Percentiles rank a stretch among this genome's conserved stretches.
phyloP scores from a whole-genome alignment of 805 yeast species.

The Kuraishia cidri region DNA sequence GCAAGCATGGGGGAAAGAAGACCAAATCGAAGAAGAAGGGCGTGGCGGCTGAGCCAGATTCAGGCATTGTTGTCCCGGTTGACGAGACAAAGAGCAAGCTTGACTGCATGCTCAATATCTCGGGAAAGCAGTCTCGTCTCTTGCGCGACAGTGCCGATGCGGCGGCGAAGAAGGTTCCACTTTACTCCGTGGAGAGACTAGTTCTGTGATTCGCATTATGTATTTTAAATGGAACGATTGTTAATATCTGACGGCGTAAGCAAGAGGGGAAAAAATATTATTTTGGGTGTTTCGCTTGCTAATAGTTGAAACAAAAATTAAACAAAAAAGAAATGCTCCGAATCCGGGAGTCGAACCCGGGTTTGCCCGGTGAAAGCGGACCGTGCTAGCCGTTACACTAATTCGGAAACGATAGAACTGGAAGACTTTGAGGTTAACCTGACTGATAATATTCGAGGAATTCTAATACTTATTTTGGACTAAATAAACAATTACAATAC shows the following conservation, averaged over 20 bases:
- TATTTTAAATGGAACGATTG: too few relatives aligned
- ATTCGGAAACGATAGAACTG: constrained; percentile 36
- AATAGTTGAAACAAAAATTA: neutral
- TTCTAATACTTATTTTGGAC: too few relatives aligned
- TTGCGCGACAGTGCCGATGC: constrained; percentile 17
- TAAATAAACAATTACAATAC: too few relatives aligned
- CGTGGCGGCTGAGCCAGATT: constrained; percentile 16
- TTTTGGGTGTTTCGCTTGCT: too few relatives aligned
- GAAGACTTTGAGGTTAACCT: too few relatives aligned
- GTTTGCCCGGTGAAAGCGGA: constrained; percentile 82
- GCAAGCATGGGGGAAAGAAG: constrained; percentile 4
- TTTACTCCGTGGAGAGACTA: constrained; percentile 44
- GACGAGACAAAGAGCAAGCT: constrained; percentile 7
- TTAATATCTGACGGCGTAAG: too few relatives aligned
- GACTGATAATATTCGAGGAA: too few relatives aligned
- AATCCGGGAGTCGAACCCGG: constrained; percentile 87
- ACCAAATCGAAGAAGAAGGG: constrained; percentile 15
- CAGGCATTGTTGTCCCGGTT: constrained; percentile 12
- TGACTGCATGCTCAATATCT: constrained; percentile 13
- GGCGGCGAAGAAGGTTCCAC: constrained; percentile 35
- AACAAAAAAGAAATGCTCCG: constrained; percentile 31
- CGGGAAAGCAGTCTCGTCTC: constrained; percentile 9
- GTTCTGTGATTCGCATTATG: constrained; percentile 23
- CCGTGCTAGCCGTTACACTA: constrained; percentile 84
- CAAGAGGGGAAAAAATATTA: too few relatives aligned